A percentile compares a stretch with the other conserved stretches of the same genome.
phyloP scores from a whole-genome alignment of 1,284 basidiomycete genomes.

The Ustilago cynodontis region DNA sequence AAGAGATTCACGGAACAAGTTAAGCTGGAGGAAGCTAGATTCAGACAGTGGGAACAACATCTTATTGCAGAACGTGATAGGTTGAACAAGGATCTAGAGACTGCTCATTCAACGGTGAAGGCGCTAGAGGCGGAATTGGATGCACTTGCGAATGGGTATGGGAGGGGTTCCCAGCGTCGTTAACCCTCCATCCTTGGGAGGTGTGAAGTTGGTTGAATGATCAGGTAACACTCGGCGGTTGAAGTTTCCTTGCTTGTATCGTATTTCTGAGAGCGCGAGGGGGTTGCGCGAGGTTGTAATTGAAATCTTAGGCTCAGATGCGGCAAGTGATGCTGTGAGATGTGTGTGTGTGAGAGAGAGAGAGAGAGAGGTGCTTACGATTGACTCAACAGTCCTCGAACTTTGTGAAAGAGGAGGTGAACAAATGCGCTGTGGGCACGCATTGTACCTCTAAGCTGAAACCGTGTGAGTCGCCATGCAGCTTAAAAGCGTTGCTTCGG shows the following conservation, averaged over 20 bases:
- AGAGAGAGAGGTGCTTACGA: too few species aligned
- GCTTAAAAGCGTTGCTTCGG: too few species aligned
- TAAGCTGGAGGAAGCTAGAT: slow-evolving; percentile 96
- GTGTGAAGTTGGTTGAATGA: not conserved
- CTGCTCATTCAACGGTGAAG: slow-evolving; percentile 68
- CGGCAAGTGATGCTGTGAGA: not conserved
- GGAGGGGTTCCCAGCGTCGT: slow-evolving; percentile 55
- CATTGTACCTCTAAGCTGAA: too few species aligned
- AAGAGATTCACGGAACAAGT: slow-evolving; percentile 99
- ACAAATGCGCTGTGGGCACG: too few species aligned
- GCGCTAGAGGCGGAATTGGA: slow-evolving; percentile 65
- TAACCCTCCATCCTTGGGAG: slow-evolving; percentile 14
- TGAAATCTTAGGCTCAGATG: not conserved
- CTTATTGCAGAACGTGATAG: slow-evolving; percentile 73
- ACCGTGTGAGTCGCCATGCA: too few species aligned
- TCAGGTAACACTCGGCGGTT: not conserved
- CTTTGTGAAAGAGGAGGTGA: too few species aligned
- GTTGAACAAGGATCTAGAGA: slow-evolving; percentile 69
- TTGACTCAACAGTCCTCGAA: too few species aligned
- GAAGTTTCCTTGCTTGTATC: not conserved
- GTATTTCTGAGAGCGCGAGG: not conserved
- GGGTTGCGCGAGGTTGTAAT: not conserved
- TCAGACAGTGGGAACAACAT: slow-evolving; percentile 99
- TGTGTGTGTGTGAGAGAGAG: too few species aligned
- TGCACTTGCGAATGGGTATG: slow-evolving; percentile 58